Evolutionary conservation across 352 stramenopile genomes (phyloP), one percentile per base, ranked within the genome.

Genomic region (Phytophthora pseudosyringae): DNA sequence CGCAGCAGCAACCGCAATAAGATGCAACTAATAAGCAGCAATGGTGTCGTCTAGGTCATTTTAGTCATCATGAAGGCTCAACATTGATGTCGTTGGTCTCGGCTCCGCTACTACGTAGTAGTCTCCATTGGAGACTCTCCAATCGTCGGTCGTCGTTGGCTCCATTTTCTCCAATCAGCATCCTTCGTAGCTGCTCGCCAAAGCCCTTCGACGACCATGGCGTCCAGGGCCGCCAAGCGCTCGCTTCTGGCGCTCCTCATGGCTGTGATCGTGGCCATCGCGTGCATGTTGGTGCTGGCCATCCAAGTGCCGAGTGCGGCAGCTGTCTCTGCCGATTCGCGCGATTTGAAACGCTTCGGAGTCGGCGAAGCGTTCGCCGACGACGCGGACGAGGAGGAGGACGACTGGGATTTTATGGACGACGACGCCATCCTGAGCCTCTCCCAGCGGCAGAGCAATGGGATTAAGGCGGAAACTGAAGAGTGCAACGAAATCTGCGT

Each of bases 321-420:
- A 2, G 66, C 58, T 5, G 26, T 36, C 32, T 28, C 46, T 13
- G 12, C 33, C n/a, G 33, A 12, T 40, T 50, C 55, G 15, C 5
- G 36, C 10, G 55, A 59, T 47, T 55, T 54, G 9, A 59, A 70
- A 51, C 60, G 41, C 41, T 48, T 63, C 41, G 49, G 26, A 31
- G 40, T 64, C 16, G 61, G 32, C 1, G 67, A 79, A 26, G 64
- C 60, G 3, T 41, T 70, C 10, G 67, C 80, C 13, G 70, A 83
- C 11, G 76, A 85, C 3, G 77, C 82, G 12, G 76, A 84, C 4
- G 68, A 74, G 0, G 82, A 88, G 0, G 70, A 83, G 4, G 71
- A 87, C 15, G 79, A 76, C 11, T 92, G 80, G 81, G 80, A 85
- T 31, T 91, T 93, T 32, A 66, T 90, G 65, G 76, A 78, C 43